Evolutionary conservation across 768 basidiomycete genomes (phyloP).

Genomic region (Phaffia tasmanica): DNA sequence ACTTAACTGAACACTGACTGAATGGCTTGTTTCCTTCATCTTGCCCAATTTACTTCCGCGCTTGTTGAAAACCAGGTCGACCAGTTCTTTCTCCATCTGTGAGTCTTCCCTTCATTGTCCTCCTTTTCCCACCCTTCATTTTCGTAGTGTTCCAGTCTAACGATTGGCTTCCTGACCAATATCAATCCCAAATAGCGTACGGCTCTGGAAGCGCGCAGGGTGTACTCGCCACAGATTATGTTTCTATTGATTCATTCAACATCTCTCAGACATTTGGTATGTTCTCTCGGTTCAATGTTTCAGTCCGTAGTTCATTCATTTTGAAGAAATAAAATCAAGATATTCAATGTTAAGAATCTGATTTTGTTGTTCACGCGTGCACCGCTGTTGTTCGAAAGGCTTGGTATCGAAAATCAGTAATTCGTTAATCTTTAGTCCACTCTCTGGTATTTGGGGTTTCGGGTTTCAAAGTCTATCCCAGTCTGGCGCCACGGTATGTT

Average conservation of each 20-base stretch:
- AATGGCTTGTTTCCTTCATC: too few relatives aligned
- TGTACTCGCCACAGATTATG: conserved; percentile 12
- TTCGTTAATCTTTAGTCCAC: conserved; percentile 15
- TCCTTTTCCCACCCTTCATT: too few relatives aligned
- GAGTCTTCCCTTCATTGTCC: too few relatives aligned
- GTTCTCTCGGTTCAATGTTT: not conserved
- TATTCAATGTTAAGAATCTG: too few relatives aligned
- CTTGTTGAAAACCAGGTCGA: too few relatives aligned
- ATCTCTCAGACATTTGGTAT: conserved; percentile 18
- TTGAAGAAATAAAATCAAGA: too few relatives aligned
- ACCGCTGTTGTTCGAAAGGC: not conserved
- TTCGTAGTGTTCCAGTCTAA: too few relatives aligned
- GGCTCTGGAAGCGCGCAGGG: conserved; percentile 16
- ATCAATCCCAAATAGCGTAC: conserved; percentile 2
- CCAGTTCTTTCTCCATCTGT: too few relatives aligned
- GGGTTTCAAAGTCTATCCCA: conserved; percentile 7
- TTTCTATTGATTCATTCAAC: conserved; percentile 9
- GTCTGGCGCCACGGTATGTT: not conserved
- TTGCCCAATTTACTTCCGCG: too few relatives aligned
- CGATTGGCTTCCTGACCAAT: too few relatives aligned
- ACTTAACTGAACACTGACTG: too few relatives aligned
- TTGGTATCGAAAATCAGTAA: not conserved
- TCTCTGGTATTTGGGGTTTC: conserved; percentile 17
- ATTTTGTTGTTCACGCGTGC: too few relatives aligned
- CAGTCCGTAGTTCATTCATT: not conserved